These are phyloP conservation scores for Trichoderma sp. DNA, from an alignment of 2,329 filamentous ascomycete species.

Conservation along the genomic window DNA sequence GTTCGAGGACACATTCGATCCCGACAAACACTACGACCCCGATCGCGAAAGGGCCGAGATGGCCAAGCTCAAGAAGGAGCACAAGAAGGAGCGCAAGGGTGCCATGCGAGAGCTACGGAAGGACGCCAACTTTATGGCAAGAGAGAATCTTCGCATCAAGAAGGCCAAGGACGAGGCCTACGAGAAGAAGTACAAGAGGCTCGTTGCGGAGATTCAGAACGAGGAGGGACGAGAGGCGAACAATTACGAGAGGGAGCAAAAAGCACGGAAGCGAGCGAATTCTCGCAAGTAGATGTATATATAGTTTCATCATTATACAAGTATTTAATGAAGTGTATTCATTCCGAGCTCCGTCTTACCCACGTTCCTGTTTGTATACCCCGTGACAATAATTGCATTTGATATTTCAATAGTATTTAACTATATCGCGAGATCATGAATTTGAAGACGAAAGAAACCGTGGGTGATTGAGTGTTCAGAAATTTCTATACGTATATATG, in stretches of 20 bases:
- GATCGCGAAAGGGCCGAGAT: slow-evolving; percentile 86
- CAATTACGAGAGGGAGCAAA: slow-evolving; percentile 85
- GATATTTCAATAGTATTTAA: neutral
- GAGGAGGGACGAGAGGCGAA: slow-evolving; percentile 88
- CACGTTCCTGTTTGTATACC: neutral
- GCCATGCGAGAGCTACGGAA: slow-evolving; percentile 92
- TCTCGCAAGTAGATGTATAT: slow-evolving; percentile 23
- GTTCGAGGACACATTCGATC: slow-evolving; percentile 95
- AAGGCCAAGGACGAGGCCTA: slow-evolving; percentile 91
- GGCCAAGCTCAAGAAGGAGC: slow-evolving; percentile 83
- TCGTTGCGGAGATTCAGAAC: slow-evolving; percentile 93
- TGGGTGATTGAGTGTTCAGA: no score
- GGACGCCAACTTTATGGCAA: slow-evolving; percentile 90
- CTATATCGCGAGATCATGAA: neutral
- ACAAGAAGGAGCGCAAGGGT: slow-evolving; percentile 94
- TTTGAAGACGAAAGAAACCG: neutral
- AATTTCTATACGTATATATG: no score
- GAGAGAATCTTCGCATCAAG: slow-evolving; percentile 89
- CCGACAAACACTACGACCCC: slow-evolving; percentile 95
- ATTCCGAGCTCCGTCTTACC: neutral
- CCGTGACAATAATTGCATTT: neutral
- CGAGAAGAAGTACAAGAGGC: slow-evolving; percentile 91
- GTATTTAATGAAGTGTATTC: slow-evolving; percentile 20
- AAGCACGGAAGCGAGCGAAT: slow-evolving; percentile 67
- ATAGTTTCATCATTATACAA: neutral